phyloP scores from a whole-genome alignment of 2,329 filamentous ascomycete genomes.

The Cercospora zeae-maydis region DNA sequence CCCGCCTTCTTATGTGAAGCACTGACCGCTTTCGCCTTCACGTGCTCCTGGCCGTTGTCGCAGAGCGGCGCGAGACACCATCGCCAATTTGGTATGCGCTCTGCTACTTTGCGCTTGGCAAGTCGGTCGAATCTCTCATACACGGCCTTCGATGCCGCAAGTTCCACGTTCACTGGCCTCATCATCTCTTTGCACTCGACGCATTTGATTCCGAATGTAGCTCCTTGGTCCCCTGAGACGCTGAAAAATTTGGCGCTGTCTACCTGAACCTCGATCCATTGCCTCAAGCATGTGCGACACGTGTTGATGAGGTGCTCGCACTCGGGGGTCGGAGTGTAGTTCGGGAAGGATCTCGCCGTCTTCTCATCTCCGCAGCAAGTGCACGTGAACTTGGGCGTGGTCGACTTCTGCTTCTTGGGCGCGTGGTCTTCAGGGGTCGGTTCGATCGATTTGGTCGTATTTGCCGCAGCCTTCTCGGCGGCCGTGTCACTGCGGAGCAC shows the following conservation, averaged over 20 bases:
- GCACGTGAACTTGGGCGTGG: conserved; percentile 21
- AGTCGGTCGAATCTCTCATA: conserved; percentile 38
- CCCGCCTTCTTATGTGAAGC: conserved; percentile 2
- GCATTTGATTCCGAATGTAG: conserved; percentile 49
- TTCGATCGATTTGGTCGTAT: background rate
- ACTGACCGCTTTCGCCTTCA: conserved; percentile 2
- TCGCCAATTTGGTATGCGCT: conserved; percentile 41
- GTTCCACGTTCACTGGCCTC: conserved; percentile 45
- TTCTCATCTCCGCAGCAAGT: conserved; percentile 23
- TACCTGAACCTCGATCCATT: conserved; percentile 37
- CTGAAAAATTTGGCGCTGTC: conserved; percentile 17
- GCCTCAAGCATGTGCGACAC: conserved; percentile 37
- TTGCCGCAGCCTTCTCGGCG: background rate
- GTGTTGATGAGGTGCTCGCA: conserved; percentile 39
- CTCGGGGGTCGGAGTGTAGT: conserved; percentile 34
- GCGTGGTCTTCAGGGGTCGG: background rate
- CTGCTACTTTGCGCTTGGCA: conserved; percentile 28
- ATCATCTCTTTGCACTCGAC: conserved; percentile 49
- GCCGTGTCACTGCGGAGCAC: conserved; percentile 13
- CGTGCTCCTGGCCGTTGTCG: conserved; percentile 49
- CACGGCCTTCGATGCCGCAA: conserved; percentile 44
- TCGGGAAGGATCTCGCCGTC: conserved; percentile 30
- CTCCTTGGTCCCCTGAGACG: conserved; percentile 17
- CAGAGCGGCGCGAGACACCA: conserved; percentile 54
- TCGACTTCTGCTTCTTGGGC: conserved; percentile 9